Evolutionary conservation across 768 basidiomycete genomes (phyloP), one percentile per base, ranked within the genome.

Genomic region (Termitomyces sp.): DNA sequence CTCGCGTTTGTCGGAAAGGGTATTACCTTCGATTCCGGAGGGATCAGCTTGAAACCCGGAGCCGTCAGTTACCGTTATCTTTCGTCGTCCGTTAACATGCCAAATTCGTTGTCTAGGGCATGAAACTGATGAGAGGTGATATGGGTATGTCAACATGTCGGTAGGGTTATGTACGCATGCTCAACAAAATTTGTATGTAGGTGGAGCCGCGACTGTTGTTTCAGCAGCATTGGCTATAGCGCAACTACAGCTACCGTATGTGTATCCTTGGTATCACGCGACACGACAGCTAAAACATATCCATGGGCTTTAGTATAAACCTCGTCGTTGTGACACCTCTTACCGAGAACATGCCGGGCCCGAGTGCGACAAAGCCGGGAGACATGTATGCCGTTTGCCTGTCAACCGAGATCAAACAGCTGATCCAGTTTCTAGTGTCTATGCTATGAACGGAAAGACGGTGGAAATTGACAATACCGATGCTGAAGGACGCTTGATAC

Each of bases 391-490:
- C 69, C 4, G 32, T 8, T 20, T 28, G 7, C 38, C 58, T 16
- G 35, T 33, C 35, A 10, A 46, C 44, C 58, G 10, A 16, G 13
- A 45, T 10, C 20, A 44, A 36, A 28, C 60, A 3, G 10, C 28
- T 55, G 49, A 56, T 28, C 20, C 10, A 36, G 16, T 33, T 36
- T 48, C 2, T 61, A 92, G 89, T 44, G 64, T 93, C 62, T 89
- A 89, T 61, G 88, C 90, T 6, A 92, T 92, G 88, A 92, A 92
- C 63, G 90, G 92, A 38, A 93, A 92, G 70, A 84, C 87, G 0
- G 80, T 94, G 18, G 90, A 94, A 67, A 80, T 94, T 30, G 90
- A 93, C 71, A 92, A 92, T 68, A 94, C 92, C 0, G 92, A 92
- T 67, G 90, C 90, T 6, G 90, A 91, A 65, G 90, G 89, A 12